These are phyloP conservation scores for Colletotrichum higginsianum DNA, from an alignment of 2,329 filamentous ascomycete genomes.

Conservation along the genomic window DNA sequence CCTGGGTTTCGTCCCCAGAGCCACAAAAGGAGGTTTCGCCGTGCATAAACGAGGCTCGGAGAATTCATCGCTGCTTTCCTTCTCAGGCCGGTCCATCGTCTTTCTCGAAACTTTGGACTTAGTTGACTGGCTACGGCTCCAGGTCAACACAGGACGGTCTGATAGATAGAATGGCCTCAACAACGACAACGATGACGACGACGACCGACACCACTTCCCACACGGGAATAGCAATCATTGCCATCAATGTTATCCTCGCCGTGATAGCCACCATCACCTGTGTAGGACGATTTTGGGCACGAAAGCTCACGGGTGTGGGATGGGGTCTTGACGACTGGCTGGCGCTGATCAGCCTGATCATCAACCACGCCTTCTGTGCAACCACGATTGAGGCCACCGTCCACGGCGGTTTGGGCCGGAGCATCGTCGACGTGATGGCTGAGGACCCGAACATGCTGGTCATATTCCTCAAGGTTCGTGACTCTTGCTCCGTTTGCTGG, in stretches of 20 bases:
- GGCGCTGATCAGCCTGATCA: constrained; percentile 6
- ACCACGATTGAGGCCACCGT: constrained; percentile 12
- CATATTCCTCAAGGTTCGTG: constrained; percentile 12
- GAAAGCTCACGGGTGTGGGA: constrained; percentile 27
- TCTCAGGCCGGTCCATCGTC: background rate
- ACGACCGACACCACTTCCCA: background rate
- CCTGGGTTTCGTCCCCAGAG: background rate
- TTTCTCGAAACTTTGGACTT: background rate
- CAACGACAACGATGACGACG: constrained; percentile 9
- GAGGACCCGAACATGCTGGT: constrained; percentile 18
- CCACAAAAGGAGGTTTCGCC: constrained; percentile 1
- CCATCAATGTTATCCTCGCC: constrained; percentile 26
- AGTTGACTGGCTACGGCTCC: background rate
- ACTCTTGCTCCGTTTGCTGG: too few species aligned
- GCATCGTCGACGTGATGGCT: constrained; percentile 22
- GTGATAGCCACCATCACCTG: constrained; percentile 28
- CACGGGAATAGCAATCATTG: constrained; percentile 9
- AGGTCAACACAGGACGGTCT: background rate
- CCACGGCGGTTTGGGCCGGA: constrained; percentile 17
- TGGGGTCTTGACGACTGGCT: constrained; percentile 32
- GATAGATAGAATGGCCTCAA: constrained; percentile 2
- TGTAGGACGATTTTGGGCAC: constrained; percentile 21
- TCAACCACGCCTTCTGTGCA: constrained; percentile 26
- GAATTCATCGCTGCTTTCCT: background rate
- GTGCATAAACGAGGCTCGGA: constrained; percentile 1